Base-by-base conservation (phyloP, 148 eudicot genomes). In the Persicaria maculosa region DNA sequence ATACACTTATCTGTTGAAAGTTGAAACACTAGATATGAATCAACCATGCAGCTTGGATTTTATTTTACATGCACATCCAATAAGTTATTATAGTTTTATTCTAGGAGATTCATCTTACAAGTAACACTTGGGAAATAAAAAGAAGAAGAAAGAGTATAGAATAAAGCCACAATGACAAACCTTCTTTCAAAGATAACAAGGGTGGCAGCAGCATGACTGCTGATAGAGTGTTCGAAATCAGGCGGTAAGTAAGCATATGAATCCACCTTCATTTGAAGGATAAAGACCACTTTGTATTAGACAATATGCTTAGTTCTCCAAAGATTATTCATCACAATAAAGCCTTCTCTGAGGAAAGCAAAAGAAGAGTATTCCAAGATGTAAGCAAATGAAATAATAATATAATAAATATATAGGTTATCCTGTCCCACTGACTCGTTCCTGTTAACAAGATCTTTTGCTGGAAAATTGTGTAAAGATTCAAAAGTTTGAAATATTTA, bases 181-280 rank as follows among this genome's bases (percentile, higher is more conserved):
- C 99, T 92, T 85, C 92, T 85, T 79, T 95, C 99, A 82, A 95
- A 82, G 75, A 95, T 84, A 75, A 95, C 85, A 43, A 92, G 88
- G 55, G 96, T 90, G 71, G 96, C 85, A 73, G 88, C 72, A 68
- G 75, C 80, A 72, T 84, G 86, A 73, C 91, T 84, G 57, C 71
- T 68, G 62, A 95, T 44, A 20, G 84, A 83, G 77, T 92, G 97
- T 54, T 87, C 78, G 20, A 76, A 77, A 74, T 86, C 86, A 48
- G 96, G 94, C 77, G 99, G 99, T 47, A 92, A 78, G 79, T 92
- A 95, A 75, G 92, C 90, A 85, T 85, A 95, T 25, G 99, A 87
- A 79, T 95, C 99, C 84, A 95, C 99, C 99, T 95, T 78, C 47
- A 85, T 47, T 77, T 74, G 48, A 76, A 75, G 76, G 72, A 76